Percentiles rank a stretch among this genome's conserved stretches.
phyloP scores from a whole-genome alignment of 441 rosid species.

The Cnidoscolus chayamansa region DNA sequence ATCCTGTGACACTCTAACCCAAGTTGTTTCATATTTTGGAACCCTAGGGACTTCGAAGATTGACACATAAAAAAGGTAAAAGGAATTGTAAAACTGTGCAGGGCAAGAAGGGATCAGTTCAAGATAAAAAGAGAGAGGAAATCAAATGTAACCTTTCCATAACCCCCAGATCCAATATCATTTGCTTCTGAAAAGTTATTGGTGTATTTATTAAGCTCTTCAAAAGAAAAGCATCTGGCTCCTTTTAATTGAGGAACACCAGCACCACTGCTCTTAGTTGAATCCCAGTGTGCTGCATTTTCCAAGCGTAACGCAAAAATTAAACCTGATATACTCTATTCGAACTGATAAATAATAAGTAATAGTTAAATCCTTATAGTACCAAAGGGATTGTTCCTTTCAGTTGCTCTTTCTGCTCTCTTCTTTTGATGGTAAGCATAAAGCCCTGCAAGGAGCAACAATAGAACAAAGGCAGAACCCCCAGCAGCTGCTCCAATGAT shows the following conservation, averaged over 20 bases:
- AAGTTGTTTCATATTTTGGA: background rate
- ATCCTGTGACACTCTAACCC: background rate
- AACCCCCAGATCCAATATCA: conserved; percentile 72
- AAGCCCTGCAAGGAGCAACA: conserved; percentile 54
- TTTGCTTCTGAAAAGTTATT: conserved; percentile 60
- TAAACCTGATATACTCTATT: background rate
- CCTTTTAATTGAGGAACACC: conserved; percentile 68
- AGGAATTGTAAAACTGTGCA: background rate
- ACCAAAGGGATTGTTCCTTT: conserved; percentile 67
- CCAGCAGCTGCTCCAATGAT: conserved; percentile 58
- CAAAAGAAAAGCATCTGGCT: conserved; percentile 65
- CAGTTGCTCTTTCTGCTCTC: conserved; percentile 61
- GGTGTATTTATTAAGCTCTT: conserved; percentile 65
- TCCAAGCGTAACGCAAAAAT: conserved; percentile 11
- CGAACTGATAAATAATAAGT: background rate
- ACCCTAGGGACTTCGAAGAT: background rate
- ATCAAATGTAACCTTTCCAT: conserved; percentile 58
- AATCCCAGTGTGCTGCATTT: conserved; percentile 59
- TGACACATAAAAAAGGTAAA: background rate
- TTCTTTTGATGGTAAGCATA: conserved; percentile 63
- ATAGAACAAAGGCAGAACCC: conserved; percentile 43
- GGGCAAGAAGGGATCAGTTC: background rate
- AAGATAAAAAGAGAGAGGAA: conserved; percentile 6
- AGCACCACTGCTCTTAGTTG: conserved; percentile 38
- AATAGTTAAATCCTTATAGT: conserved; percentile 12